These are phyloP conservation scores for Hypericum perforatum DNA, from an alignment of 345 rosid genomes.

Conservation along the genomic window DNA sequence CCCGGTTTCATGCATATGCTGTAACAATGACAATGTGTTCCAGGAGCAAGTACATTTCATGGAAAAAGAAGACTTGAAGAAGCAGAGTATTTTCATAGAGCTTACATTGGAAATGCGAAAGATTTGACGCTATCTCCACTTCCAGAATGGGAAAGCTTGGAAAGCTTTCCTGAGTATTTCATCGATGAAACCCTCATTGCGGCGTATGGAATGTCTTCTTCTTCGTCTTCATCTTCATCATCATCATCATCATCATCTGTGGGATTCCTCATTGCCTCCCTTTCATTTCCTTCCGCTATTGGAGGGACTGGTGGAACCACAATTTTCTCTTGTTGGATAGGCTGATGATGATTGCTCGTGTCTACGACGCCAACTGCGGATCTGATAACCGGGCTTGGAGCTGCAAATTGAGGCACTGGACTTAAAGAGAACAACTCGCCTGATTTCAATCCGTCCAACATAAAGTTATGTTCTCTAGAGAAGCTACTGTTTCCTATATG, in stretches of 20 bases:
- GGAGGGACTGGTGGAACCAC: too few relatives aligned
- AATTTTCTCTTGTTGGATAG: neutral
- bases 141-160: slow-evolving; percentile 26
- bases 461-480: slow-evolving; percentile 20
- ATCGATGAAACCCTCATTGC: slow-evolving; percentile 27
- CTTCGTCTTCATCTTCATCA: neutral
- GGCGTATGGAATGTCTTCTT: slow-evolving; percentile 15
- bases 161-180: neutral
- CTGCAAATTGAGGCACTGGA: slow-evolving; percentile 23
- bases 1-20: neutral
- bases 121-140: slow-evolving; percentile 35
- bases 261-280: too few relatives aligned
- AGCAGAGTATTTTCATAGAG: neutral
- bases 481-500: slow-evolving; percentile 53
- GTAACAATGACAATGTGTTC: neutral
- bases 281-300: too few relatives aligned
- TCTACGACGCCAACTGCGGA: slow-evolving; percentile 8
- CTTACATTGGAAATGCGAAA: slow-evolving; percentile 56
- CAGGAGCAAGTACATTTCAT: neutral
- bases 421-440: slow-evolving; percentile 28
- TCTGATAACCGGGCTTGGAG: neutral
- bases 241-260: too few relatives aligned
- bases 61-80: neutral
- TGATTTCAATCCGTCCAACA: slow-evolving; percentile 17
- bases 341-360: slow-evolving; percentile 11